Evolutionary conservation across 2,329 filamentous ascomycete species (phyloP).

Genomic region (Sclerotinia minor): DNA sequence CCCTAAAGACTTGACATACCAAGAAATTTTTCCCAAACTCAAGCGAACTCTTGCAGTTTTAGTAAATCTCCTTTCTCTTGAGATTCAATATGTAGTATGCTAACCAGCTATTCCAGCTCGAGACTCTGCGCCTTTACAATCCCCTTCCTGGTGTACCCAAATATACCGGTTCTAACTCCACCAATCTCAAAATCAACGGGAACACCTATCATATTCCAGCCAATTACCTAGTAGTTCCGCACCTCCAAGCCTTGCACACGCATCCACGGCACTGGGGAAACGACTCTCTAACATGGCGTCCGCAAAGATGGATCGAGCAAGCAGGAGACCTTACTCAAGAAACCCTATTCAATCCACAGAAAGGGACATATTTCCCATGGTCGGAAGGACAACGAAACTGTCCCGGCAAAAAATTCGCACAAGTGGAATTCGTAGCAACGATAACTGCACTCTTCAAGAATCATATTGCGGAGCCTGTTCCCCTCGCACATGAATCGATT

Average conservation of each 20-base stretch:
- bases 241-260: conserved; percentile 26
- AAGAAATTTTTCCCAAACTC: conserved; percentile 44
- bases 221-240: conserved; percentile 44
- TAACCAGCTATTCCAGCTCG: conserved; percentile 35
- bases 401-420: conserved; percentile 31
- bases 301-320: conserved; percentile 30
- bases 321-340: background rate
- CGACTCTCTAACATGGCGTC: conserved; percentile 28
- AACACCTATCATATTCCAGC: conserved; percentile 27
- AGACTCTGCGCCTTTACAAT: conserved; percentile 54
- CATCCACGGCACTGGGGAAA: conserved; percentile 29
- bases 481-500: background rate
- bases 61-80: conserved; percentile 23
- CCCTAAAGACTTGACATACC: conserved; percentile 41
- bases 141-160: conserved; percentile 58
- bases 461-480: conserved; percentile 11
- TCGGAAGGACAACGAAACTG: conserved; percentile 27
- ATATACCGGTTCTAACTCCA: conserved; percentile 34
- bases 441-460: conserved; percentile 22
- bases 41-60: conserved; percentile 44
- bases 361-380: conserved; percentile 30
- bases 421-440: conserved; percentile 30
- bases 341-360: conserved; percentile 11
- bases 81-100: background rate
- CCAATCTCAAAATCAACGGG: conserved; percentile 5